Percentiles rank a stretch among this genome's conserved stretches.
These are phyloP conservation scores for Cucurbita ficifolia DNA, from an alignment of 306 rosid species.

Conservation along the genomic window DNA sequence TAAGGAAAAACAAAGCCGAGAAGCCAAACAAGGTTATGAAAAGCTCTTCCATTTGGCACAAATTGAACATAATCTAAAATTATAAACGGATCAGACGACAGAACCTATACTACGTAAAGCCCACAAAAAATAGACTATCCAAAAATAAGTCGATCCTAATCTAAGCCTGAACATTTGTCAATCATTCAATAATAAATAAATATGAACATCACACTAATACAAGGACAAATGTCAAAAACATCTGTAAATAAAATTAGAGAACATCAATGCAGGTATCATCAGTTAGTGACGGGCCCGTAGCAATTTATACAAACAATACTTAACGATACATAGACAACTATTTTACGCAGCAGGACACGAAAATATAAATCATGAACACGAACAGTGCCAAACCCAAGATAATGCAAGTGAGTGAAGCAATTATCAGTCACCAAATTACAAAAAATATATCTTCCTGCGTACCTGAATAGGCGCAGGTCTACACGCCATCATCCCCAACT, in stretches of 20 bases:
- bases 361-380: background rate
- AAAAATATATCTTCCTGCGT: constrained; percentile 7
- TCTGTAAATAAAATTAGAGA: background rate
- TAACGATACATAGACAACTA: background rate
- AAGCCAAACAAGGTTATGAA: background rate
- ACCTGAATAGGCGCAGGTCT: constrained; percentile 94
- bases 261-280: background rate
- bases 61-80: background rate
- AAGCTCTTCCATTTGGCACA: background rate
- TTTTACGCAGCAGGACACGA: background rate
- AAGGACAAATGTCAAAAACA: background rate
- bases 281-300: background rate
- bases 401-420: background rate
- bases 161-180: background rate
- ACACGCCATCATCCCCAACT: constrained; percentile 96
- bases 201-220: background rate
- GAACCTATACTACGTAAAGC: background rate
- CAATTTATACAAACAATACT: background rate
- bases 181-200: background rate
- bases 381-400: background rate
- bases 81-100: background rate
- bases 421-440: background rate
- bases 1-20: background rate
- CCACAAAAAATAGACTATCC: background rate
- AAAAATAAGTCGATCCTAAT: background rate